A percentile compares a stretch with the other conserved stretches of the same genome.
These are phyloP conservation scores for Endoconidiophora laricicola DNA, from an alignment of 2,329 filamentous ascomycete genomes.

Conservation along the genomic window DNA sequence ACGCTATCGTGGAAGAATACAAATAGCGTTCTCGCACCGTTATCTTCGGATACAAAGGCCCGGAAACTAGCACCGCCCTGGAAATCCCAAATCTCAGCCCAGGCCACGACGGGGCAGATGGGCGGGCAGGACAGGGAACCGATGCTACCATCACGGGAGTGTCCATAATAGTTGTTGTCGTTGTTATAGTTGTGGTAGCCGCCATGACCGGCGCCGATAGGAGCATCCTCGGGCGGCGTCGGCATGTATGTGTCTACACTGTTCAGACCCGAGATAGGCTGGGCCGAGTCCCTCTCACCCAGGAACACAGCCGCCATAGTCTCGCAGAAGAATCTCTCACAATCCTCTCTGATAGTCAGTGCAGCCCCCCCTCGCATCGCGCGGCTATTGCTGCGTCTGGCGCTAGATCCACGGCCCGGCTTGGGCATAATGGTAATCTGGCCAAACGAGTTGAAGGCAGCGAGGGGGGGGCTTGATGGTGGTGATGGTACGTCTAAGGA, in stretches of 20 bases:
- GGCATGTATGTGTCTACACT: conserved; percentile 36
- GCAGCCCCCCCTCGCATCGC: conserved; percentile 74
- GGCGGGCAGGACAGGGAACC: conserved; percentile 8
- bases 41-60: conserved; percentile 61
- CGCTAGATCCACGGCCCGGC: conserved; percentile 19
- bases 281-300: conserved; percentile 73
- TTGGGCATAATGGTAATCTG: conserved; percentile 49
- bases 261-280: conserved; percentile 73
- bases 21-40: conserved; percentile 59
- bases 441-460: conserved; percentile 47
- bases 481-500: conserved; percentile 72
- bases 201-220: neutral
- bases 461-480: conserved; percentile 78
- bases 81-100: conserved; percentile 76
- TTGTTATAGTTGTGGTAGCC: neutral
- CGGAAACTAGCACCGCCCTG: conserved; percentile 68
- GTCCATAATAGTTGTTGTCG: neutral
- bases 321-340: conserved; percentile 99
- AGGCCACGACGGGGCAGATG: conserved; percentile 34
- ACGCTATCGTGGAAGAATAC: conserved; percentile 67
- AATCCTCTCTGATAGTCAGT: conserved; percentile 95
- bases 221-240: conserved; percentile 15
- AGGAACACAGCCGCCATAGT: conserved; percentile 84
- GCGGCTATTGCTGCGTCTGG: conserved; percentile 24
- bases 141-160: neutral